phyloP scores from a whole-genome alignment of 345 rosid genomes.

The Eucalyptus shirleyi region DNA sequence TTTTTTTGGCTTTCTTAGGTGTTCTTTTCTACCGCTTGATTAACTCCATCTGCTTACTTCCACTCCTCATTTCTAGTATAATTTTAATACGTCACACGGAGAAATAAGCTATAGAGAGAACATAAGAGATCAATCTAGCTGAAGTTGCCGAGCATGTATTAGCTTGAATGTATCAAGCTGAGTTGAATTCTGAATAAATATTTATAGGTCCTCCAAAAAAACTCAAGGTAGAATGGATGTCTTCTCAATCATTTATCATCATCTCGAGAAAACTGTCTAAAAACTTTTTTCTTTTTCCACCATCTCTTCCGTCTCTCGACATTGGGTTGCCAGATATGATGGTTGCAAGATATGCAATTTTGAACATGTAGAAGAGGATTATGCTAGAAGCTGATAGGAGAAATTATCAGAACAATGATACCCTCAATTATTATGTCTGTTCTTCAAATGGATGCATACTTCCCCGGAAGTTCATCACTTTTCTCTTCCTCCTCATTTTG shows the following conservation, averaged over 20 bases:
- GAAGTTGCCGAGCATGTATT: not conserved
- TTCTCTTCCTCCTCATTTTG: not conserved
- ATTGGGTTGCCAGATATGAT: not conserved
- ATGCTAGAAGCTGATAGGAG: not conserved
- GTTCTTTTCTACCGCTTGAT: not conserved
- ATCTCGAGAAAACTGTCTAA: not conserved
- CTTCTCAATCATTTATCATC: no score
- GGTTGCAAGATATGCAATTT: not conserved
- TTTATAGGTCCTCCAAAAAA: not conserved
- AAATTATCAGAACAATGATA: not conserved
- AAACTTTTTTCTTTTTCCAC: no score
- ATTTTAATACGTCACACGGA: rapidly evolving
- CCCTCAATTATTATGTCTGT: not conserved
- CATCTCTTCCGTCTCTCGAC: not conserved
- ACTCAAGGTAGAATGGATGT: not conserved
- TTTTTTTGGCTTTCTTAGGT: not conserved
- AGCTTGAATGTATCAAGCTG: not conserved
- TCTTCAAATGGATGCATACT: not conserved
- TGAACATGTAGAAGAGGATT: not conserved
- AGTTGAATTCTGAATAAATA: no score
- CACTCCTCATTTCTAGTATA: not conserved
- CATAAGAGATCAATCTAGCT: not conserved
- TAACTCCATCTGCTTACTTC: not conserved
- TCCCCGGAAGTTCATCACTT: not conserved
- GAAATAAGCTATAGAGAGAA: not conserved